Evolutionary conservation across 495 filamentous ascomycete genomes (phyloP), one percentile per base, ranked within the genome.

Genomic region (Trichoderma virens): DNA sequence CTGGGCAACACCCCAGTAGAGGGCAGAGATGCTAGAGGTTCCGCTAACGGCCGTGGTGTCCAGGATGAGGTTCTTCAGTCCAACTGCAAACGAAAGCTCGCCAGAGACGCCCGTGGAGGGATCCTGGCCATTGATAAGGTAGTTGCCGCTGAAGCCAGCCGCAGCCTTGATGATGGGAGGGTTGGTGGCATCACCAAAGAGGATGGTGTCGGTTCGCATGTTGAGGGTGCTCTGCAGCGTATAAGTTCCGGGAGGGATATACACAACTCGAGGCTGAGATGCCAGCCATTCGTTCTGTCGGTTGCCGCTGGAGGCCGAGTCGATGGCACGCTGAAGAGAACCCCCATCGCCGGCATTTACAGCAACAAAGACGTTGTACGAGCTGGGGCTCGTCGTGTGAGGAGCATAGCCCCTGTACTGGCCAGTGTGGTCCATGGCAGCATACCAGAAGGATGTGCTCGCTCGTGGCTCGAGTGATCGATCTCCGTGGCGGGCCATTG

Each of bases 1-100:
- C 65, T 90, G 83, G 0, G 85, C 85, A 8, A 87, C 86, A n/a
- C 86, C 85, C 89, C 89, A 92, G 65, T 85, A 86, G 34, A 92
- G 83, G 34, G 87, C 89, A 3, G 81, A 78, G 31, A 79, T 78
- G 0, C 67, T 70, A 14, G 65, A 76, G 14, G 75, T 70, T 31
- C 69, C 72, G 3, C 82, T 69, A 39, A 90, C 80, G 8, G 67
- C 73, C 3, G 85, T 90, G 59, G 85, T 81, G 66, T 91, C 88
- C 20, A 92, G 73, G 62, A 90, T 79, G 16, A 90, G 68, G 68
- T 92, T 91, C 63, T 88, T 82, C 62, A 91, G 76, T 61, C 86
- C 82, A 28, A 88, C 78, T 60, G 80, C 87, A 69, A 91, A 90
- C 18, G 73, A 75, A 0, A 76, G 67, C 35, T 78, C 74, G 8